Conservation (phyloP, 345 rosid genomes). For the Sapria himalayana region DNA sequence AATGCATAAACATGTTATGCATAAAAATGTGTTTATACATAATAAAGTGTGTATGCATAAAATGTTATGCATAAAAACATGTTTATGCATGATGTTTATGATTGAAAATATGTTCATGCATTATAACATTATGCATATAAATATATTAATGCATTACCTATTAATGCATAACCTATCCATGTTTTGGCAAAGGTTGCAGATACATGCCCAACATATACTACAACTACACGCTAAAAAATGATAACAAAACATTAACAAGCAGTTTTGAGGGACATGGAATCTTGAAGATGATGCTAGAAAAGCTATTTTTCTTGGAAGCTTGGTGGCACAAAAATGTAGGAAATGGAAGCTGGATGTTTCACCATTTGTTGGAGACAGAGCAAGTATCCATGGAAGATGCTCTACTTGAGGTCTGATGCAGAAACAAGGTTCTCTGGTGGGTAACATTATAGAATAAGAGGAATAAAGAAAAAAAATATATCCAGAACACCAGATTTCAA, state of each 20-base stretch:
- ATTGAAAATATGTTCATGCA: no score
- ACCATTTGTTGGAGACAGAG: slow-evolving; percentile 10
- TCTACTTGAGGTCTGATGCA: slow-evolving; percentile 16
- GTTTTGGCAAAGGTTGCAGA: slow-evolving; percentile 65
- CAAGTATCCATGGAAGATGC: slow-evolving; percentile 16
- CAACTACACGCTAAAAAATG: slow-evolving; percentile 17
- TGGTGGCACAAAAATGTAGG: slow-evolving; percentile 11
- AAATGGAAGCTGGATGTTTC: slow-evolving; percentile 12
- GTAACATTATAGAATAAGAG: slow-evolving; percentile 13
- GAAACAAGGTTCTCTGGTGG: slow-evolving; percentile 11
- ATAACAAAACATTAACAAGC: slow-evolving; percentile 30
- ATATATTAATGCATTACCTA: no score
- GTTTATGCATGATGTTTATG: no score
- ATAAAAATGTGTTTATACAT: no score
- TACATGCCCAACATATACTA: slow-evolving; percentile 51
- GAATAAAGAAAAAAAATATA: slow-evolving; percentile 14
- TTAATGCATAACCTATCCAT: no score
- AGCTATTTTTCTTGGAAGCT: no score
- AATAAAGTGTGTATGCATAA: no score
- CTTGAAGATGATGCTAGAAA: slow-evolving; percentile 14
- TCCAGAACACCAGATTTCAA: slow-evolving; percentile 15
- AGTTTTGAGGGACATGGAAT: slow-evolving; percentile 68
- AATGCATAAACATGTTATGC: no score
- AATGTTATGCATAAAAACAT: no score
- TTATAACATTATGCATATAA: no score